Conservation (phyloP, 2,329 filamentous ascomycete species). For the Xylariaceae sp. region DNA sequence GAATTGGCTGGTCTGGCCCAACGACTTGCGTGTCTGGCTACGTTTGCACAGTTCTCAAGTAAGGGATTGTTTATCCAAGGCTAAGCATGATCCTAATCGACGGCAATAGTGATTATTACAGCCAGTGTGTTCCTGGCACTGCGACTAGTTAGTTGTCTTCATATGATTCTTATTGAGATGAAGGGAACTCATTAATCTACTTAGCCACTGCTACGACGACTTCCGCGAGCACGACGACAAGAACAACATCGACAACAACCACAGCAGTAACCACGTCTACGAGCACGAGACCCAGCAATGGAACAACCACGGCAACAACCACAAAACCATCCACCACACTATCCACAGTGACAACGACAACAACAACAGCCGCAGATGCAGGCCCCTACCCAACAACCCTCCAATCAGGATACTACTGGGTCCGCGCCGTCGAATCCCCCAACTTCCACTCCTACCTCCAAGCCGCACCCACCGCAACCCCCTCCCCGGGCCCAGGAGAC, state of each 20-base stretch:
- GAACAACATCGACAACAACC: constrained; percentile 1
- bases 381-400: constrained; percentile 20
- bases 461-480: constrained; percentile 19
- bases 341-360: constrained; percentile 8
- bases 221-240: background rate
- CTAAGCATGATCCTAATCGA: constrained; percentile 1
- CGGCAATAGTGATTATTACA: constrained; percentile 18
- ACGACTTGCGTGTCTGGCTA: constrained; percentile 19
- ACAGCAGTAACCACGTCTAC: background rate
- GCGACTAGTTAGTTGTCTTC: constrained; percentile 14
- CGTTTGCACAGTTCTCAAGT: constrained; percentile 16
- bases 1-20: constrained; percentile 10
- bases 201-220: constrained; percentile 1
- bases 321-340: constrained; percentile 8
- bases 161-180: background rate
- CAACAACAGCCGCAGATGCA: constrained; percentile 6
- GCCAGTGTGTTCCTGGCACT: constrained; percentile 18
- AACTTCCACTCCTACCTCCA: constrained; percentile 22
- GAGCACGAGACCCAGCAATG: background rate
- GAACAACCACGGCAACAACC: constrained; percentile 4
- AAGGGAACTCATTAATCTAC: background rate
- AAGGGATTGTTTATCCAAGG: background rate
- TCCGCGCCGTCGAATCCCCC: constrained; percentile 18
- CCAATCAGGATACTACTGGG: constrained; percentile 20
- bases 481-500: constrained; percentile 16